Percentiles rank a stretch among this genome's conserved stretches.
These are phyloP conservation scores for Gossypium gossypioides DNA, from an alignment of 441 rosid species.

Conservation along the genomic window DNA sequence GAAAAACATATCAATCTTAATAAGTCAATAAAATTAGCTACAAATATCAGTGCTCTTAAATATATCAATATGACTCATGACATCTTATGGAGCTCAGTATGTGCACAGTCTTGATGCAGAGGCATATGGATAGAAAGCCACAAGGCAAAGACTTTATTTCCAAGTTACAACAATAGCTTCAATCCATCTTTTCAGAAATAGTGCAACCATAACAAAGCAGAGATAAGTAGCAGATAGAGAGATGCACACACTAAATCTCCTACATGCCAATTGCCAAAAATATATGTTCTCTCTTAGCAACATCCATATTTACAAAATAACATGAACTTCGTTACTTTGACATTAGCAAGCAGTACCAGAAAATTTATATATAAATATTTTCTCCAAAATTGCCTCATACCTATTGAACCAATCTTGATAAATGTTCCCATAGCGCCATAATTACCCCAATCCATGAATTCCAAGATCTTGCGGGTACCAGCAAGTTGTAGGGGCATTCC, in stretches of 20 bases:
- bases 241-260: not conserved
- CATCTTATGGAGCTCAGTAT: not conserved
- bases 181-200: not conserved
- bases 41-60: not conserved
- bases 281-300: not conserved
- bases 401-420: slow-evolving; percentile 76
- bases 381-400: slow-evolving; percentile 25
- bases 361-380: not conserved
- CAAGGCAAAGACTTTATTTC: no score
- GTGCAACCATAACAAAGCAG: not conserved
- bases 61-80: not conserved
- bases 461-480: slow-evolving; percentile 79
- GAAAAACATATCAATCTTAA: not conserved
- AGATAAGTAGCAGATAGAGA: not conserved
- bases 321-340: not conserved
- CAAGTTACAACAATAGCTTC: not conserved
- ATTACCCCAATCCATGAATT: slow-evolving; percentile 93
- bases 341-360: not conserved
- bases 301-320: not conserved
- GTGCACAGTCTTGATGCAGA: not conserved
- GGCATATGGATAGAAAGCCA: not conserved
- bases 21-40: no score
- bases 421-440: slow-evolving; percentile 75
- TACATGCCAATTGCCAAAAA: not conserved
- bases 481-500: slow-evolving; percentile 96